Base-by-base conservation (phyloP, 176 grass and related monocot genomes). In the Juncus effusus region DNA sequence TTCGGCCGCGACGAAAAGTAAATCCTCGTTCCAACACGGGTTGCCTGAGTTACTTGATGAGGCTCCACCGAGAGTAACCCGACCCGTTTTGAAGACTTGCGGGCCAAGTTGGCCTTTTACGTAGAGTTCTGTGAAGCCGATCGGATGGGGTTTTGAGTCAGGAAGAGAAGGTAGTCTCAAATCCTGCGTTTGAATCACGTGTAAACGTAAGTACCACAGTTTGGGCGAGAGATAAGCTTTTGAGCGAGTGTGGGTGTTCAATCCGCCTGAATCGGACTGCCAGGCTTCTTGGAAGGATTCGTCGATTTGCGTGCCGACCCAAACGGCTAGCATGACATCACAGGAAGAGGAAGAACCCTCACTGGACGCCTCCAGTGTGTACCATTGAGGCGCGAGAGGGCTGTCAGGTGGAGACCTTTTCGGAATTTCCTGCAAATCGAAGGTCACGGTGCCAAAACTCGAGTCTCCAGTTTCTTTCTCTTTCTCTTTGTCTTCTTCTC, bases 241-340 rank as follows among this genome's bases (percentile, higher is more conserved):
- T 63, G 85, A 90, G 39, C 94, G 88, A n/a, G 94, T 93, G 67
- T 89, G 88, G 0, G 84, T 76, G 4, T 86, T 63, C 51, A 89
- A 82, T 13, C 94, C 94, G 13, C 88, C 94, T 13, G 94, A 84
- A 64, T 99, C 94, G 0, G 94, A 99, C 7, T 93, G 94, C 94
- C 94, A 99, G 13, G 94, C 88, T 56, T 93, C 94, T 64, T 93
- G 94, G 77, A 99, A 99, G 53, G 94, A 78, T 81, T 99, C 94
- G 69, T 99, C 94, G 0, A 83, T 85, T 81, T 99, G 94, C 4
- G 88, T 99, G 56, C 94, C 94, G n/a, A 93, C 69, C 94, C 94
- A 99, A 6, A 90, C 88, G 37, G 88, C 85, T 19, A 99, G 81
- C 94, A 99, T 99, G 28, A 93, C 85, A 63, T 99, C 94, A 51